A percentile compares a stretch with the other conserved stretches of the same genome.
These are phyloP conservation scores for Leccinum pachyderme DNA, from an alignment of 1,284 basidiomycete species.

Conservation along the genomic window DNA sequence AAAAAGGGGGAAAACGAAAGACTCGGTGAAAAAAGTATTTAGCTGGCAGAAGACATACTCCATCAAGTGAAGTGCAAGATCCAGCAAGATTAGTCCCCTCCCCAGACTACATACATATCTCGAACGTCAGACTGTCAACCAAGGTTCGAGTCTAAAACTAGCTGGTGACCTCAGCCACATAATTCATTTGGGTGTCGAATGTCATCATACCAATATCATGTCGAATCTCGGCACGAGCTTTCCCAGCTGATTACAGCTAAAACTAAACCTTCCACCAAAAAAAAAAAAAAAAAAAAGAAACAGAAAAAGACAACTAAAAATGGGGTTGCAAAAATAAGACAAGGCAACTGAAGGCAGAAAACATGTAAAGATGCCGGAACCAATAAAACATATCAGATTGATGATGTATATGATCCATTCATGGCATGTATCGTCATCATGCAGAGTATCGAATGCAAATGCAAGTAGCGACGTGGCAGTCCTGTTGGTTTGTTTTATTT, in stretches of 20 bases:
- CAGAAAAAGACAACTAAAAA: background rate
- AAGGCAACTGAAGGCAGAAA: background rate
- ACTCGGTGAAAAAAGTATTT: background rate
- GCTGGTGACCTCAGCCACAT: background rate
- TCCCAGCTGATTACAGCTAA: background rate
- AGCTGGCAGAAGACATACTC: background rate
- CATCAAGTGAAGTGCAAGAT: background rate
- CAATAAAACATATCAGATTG: background rate
- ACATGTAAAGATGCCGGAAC: background rate
- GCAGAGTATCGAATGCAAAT: background rate
- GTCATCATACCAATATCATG: background rate
- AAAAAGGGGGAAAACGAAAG: background rate
- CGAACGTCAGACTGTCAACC: conserved; percentile 13
- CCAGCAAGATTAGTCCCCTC: background rate
- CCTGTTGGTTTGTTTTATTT: background rate
- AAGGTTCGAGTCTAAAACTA: conserved; percentile 14
- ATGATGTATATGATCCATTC: background rate
- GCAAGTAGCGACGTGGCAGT: no score
- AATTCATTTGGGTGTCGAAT: background rate
- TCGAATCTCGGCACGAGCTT: background rate
- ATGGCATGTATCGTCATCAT: background rate
- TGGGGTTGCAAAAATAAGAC: background rate
- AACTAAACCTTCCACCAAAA: background rate
- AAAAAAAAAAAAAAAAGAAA: background rate
- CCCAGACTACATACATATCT: background rate